These are phyloP conservation scores for Tylopilus felleus DNA, from an alignment of 768 basidiomycete genomes.

Conservation along the genomic window DNA sequence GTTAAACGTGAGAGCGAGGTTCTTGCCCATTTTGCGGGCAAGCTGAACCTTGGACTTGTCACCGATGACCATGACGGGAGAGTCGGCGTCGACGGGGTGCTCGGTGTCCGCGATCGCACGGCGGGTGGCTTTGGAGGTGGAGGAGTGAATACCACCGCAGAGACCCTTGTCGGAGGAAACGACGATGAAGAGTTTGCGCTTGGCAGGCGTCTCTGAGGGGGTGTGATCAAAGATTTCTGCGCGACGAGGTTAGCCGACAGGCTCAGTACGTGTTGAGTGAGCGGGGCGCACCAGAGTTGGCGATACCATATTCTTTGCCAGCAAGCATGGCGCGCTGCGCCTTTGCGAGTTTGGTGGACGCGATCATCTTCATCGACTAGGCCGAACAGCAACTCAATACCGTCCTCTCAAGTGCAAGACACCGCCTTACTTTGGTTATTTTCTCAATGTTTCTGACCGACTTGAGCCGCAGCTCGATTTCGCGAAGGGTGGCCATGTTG, in stretches of 20 bases:
- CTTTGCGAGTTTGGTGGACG: constrained; percentile 93
- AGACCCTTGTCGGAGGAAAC: constrained; percentile 98
- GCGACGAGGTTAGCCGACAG: constrained; percentile 6
- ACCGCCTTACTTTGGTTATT: constrained; percentile 85
- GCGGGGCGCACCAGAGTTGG: constrained; percentile 69
- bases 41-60: constrained; percentile 98
- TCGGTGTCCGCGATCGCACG: constrained; percentile 56
- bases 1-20: constrained; percentile 87
- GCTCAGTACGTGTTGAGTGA: not conserved
- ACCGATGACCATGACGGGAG: constrained; percentile 82
- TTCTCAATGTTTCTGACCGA: constrained; percentile 98
- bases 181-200: constrained; percentile 88
- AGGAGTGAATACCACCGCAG: constrained; percentile 99
- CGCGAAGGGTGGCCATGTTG: constrained; percentile 96
- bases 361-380: constrained; percentile 99
- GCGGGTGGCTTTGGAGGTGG: constrained; percentile 87
- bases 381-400: constrained; percentile 8
- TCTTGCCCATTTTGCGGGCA: constrained; percentile 55
- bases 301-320: constrained; percentile 90
- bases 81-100: constrained; percentile 50
- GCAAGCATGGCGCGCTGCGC: constrained; percentile 90
- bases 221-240: constrained; percentile 87
- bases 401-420: not conserved
- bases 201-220: constrained; percentile 59
- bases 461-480: constrained; percentile 95